Conservation (phyloP, 192 early-diverging fungal genomes). For the Gryganskiella cystojenkinii region DNA sequence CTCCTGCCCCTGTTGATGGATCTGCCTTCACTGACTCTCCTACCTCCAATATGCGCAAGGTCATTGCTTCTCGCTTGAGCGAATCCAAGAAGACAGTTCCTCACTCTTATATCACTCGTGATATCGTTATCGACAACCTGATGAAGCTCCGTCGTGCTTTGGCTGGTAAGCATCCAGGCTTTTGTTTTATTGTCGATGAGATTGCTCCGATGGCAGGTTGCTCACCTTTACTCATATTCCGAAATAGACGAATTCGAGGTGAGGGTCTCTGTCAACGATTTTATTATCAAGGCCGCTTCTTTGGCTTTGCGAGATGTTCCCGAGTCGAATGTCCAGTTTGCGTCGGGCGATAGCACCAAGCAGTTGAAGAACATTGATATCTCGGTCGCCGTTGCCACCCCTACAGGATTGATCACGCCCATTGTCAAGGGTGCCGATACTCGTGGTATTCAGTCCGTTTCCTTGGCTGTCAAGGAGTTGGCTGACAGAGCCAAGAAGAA, state of each 20-base stretch:
- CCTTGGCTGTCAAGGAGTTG: slow-evolving; percentile 77
- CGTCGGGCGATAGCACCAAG: slow-evolving; percentile 60
- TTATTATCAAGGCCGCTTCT: slow-evolving; percentile 92
- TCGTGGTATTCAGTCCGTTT: slow-evolving; percentile 79
- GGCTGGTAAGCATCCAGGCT: slow-evolving; percentile 48
- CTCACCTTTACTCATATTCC: too few species aligned
- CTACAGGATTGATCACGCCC: slow-evolving; percentile 85
- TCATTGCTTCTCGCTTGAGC: slow-evolving; percentile 67
- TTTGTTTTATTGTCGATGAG: not conserved
- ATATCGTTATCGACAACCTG: slow-evolving; percentile 59
- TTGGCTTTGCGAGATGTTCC: slow-evolving; percentile 88
- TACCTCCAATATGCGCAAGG: slow-evolving; percentile 70
- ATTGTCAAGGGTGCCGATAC: slow-evolving; percentile 80
- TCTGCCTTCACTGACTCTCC: slow-evolving; percentile 65
- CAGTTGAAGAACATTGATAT: slow-evolving; percentile 87
- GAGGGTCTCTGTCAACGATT: slow-evolving; percentile 90
- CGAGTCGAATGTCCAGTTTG: slow-evolving; percentile 72
- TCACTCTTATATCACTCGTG: slow-evolving; percentile 70
- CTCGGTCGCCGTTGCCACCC: slow-evolving; percentile 85
- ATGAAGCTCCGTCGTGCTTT: slow-evolving; percentile 55
- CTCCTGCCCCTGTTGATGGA: slow-evolving; percentile 11
- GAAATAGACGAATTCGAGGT: slow-evolving; percentile 50
- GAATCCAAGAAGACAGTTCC: slow-evolving; percentile 68
- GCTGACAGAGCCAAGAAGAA: slow-evolving; percentile 80
- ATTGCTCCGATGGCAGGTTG: too few species aligned